phyloP scores from a whole-genome alignment of 768 basidiomycete genomes.

The Amanita subjunquillea region DNA sequence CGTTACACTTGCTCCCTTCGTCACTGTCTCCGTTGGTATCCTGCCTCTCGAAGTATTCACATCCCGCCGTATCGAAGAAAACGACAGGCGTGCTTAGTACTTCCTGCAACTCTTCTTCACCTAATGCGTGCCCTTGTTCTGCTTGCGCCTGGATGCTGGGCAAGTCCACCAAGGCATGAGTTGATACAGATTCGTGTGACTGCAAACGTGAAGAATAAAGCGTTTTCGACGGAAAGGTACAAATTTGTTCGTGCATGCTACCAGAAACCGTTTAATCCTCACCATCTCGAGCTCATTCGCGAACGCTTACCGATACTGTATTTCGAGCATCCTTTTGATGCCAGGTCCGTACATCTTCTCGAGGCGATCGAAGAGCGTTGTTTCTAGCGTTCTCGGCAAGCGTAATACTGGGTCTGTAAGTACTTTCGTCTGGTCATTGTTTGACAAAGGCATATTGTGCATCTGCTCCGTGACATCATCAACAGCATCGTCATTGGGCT shows the following conservation, averaged over 20 bases:
- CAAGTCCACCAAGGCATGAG: slow-evolving; percentile 64
- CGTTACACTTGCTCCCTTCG: slow-evolving; percentile 87
- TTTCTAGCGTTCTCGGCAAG: slow-evolving; percentile 69
- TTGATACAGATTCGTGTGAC: slow-evolving; percentile 62
- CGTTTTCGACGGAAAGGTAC: slow-evolving; percentile 73
- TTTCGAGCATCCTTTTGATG: slow-evolving; percentile 79
- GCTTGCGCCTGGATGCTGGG: slow-evolving; percentile 37
- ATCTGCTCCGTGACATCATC: background rate
- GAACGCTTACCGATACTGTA: slow-evolving; percentile 71
- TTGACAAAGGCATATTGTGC: background rate
- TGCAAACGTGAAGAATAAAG: slow-evolving; percentile 66
- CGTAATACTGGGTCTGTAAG: slow-evolving; percentile 21
- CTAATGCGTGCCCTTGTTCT: background rate
- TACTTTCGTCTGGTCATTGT: slow-evolving; percentile 10
- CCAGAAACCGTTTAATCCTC: background rate
- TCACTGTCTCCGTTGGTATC: slow-evolving; percentile 60
- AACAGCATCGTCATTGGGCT: slow-evolving; percentile 7
- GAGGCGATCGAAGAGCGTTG: slow-evolving; percentile 86
- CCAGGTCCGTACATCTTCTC: slow-evolving; percentile 77
- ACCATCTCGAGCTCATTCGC: background rate
- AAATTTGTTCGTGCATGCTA: slow-evolving; percentile 86
- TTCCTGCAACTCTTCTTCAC: slow-evolving; percentile 64
- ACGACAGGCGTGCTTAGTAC: slow-evolving; percentile 68
- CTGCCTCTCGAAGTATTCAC: slow-evolving; percentile 79
- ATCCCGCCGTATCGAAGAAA: slow-evolving; percentile 92